These are phyloP conservation scores for Lophiotrema nucula DNA, from an alignment of 495 filamentous ascomycete species.

Conservation along the genomic window DNA sequence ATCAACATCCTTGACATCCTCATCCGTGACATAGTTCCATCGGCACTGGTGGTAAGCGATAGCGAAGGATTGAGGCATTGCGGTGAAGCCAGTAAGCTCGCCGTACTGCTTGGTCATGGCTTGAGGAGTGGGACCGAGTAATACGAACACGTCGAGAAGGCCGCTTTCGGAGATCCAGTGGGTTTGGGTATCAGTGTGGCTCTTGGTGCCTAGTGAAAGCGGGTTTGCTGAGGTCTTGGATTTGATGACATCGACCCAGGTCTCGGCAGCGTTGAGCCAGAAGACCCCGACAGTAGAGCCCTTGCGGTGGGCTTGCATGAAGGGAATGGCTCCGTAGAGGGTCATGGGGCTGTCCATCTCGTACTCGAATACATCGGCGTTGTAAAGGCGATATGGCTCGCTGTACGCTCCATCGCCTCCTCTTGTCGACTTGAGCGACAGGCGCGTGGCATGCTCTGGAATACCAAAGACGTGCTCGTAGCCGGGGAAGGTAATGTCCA, in stretches of 20 bases:
- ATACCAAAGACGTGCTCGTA: slow-evolving; percentile 94
- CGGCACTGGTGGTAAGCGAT: slow-evolving; percentile 95
- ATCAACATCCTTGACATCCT: slow-evolving; percentile 94
- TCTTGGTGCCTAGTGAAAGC: slow-evolving; percentile 65
- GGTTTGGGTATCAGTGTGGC: slow-evolving; percentile 75
- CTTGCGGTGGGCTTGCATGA: slow-evolving; percentile 95
- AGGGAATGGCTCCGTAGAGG: slow-evolving; percentile 91
- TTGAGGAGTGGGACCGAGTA: slow-evolving; percentile 81
- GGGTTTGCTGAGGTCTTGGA: slow-evolving; percentile 72
- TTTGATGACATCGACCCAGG: slow-evolving; percentile 94
- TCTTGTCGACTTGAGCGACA: slow-evolving; percentile 83
- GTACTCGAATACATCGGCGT: slow-evolving; percentile 96
- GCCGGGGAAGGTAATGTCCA: slow-evolving; percentile 89
- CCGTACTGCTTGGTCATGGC: slow-evolving; percentile 78
- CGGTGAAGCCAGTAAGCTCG: slow-evolving; percentile 90
- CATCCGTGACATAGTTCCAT: slow-evolving; percentile 97
- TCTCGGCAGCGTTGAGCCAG: slow-evolving; percentile 97
- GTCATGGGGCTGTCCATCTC: slow-evolving; percentile 97
- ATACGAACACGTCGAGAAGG: slow-evolving; percentile 86
- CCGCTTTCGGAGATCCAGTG: slow-evolving; percentile 97
- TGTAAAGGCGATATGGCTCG: slow-evolving; percentile 95
- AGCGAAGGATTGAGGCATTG: slow-evolving; percentile 86
- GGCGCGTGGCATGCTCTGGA: slow-evolving; percentile 84
- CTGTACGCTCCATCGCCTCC: slow-evolving; percentile 81
- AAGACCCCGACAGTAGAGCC: slow-evolving; percentile 95